Evolutionary conservation across 1,284 basidiomycete genomes (phyloP), one percentile per base, ranked within the genome.

Genomic region (Ceratobasidium sp.): DNA sequence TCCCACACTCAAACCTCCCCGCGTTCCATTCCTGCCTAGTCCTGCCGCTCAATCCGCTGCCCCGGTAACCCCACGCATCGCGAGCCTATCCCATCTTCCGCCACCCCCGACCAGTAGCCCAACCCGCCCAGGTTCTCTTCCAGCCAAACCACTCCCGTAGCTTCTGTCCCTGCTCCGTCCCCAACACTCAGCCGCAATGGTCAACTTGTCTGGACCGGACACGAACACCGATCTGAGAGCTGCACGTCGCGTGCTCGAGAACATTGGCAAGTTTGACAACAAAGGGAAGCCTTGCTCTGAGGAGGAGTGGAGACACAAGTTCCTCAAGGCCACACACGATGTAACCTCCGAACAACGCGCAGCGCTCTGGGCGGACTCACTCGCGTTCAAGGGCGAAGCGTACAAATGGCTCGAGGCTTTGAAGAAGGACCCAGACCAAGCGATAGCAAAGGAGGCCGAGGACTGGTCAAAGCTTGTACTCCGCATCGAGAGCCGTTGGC

Each of bases 391-490:
- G 4, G 58, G 58, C 23, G 39, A 43, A 39, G 58, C 39, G 36
- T 60, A 21, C 58, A n/a, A 60, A 8, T 60, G 58, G 58, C 58
- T 60, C 5, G 14, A 45, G 23, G 39, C 36, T 1, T 16, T 3
- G 36, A 60, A 60, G 23, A 16, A 10, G 23, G 41, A 45, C 34
- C n/a, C n/a, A n/a, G n/a, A n/a, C n/a, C n/a, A n/a, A n/a, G 14
- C n/a, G 16, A 16, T 39, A 1, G 23, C 2, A 18, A 21, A 34
- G 57, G 21, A 16, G 12, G 39, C 6, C 16, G 41, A 14, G 21
- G 58, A 60, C 58, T 60, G 58, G 58, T 2, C 58, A 14, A 60
- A 34, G 1, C 58, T 60, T 4, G 36, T 43, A 18, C 58, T 39
- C 18, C 32, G 18, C 8, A 60, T 60, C 58, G 58, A 60, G 39